Base-by-base conservation (phyloP, 2,329 filamentous ascomycete species). In the Clarireedia monteithiana region DNA sequence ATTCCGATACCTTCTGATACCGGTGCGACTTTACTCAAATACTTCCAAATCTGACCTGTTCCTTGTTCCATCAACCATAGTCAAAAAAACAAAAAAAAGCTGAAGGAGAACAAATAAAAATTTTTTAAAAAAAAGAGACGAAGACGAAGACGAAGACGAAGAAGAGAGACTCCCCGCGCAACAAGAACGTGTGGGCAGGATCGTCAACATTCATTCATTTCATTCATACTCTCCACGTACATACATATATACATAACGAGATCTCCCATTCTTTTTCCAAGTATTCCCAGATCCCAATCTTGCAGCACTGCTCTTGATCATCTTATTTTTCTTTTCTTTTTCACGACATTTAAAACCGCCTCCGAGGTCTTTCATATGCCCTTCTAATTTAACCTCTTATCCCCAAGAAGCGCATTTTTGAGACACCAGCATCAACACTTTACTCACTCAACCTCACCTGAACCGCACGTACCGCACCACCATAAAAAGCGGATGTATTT, bases 361-460 rank as follows among this genome's bases (percentile, higher is more conserved):
- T 30, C 27, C 27, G 27, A 30, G 27, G 27, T 46, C 17, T 46
- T 24, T 46, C 20, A 24, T 15, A 46, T 27, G 27, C 42, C 39
- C 17, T 48, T 55, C 46, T 20, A 55, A 55, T 55, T 42, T 24
- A 55, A 55, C 30, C 49, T 50, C 52, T 55, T 55, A 55, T 55
- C 52, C 34, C 34, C 5, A 44, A 36, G 26, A 20, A 34, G 46
- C 46, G 26, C 52, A 40, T 27, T 50, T 39, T 50, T 46, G 34
- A 44, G 49, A 46, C 30, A 54, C 24, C 46, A 50, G 27, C 36
- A 40, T 17, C 23, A 15, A 30, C 27, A 46, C 36, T n/a, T 24
- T 40, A 12, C 27, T 42, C 6, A 34, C 27, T 17, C n/a, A 34
- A 44, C 20, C 20, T 44, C n/a, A 20, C 20, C 40, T 7, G 40